Percentiles rank a stretch among this genome's conserved stretches.
Evolutionary conservation across 2,329 filamentous ascomycete species (phyloP).

Genomic region (Verticillium longisporum): DNA sequence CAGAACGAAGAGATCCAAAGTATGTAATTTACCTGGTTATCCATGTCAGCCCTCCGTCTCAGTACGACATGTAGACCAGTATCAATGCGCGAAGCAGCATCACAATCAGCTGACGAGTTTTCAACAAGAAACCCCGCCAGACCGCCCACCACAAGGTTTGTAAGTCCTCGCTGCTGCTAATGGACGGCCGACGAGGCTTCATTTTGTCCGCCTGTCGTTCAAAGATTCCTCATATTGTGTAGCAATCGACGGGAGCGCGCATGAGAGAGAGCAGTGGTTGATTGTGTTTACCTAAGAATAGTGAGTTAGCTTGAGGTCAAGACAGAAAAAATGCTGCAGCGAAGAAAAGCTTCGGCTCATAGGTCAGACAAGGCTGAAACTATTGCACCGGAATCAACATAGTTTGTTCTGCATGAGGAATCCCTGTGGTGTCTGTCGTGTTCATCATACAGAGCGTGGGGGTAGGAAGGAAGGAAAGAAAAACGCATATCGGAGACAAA

Average conservation of each 20-base stretch:
- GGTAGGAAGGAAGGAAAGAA: slow-evolving; percentile 6
- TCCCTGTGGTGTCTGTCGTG: slow-evolving; percentile 47
- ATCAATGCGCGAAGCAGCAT: slow-evolving; percentile 6
- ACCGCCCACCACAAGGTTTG: slow-evolving; percentile 51
- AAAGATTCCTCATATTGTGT: slow-evolving; percentile 53
- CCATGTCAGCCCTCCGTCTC: not conserved
- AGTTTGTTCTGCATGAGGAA: slow-evolving; percentile 61
- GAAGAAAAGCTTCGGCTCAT: slow-evolving; percentile 18
- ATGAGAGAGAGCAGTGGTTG: slow-evolving; percentile 1
- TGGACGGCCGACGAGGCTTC: slow-evolving; percentile 46
- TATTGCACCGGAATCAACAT: slow-evolving; percentile 56
- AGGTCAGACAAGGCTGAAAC: slow-evolving; percentile 66
- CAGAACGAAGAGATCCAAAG: slow-evolving; percentile 3
- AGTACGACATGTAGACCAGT: not conserved
- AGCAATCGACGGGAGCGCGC: slow-evolving; percentile 12
- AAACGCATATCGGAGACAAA: slow-evolving; percentile 22
- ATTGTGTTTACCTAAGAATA: slow-evolving; percentile 32
- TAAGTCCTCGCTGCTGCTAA: slow-evolving; percentile 52
- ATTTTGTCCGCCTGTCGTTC: slow-evolving; percentile 62
- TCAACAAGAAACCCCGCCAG: slow-evolving; percentile 53
- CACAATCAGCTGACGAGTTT: slow-evolving; percentile 58
- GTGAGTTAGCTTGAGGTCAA: slow-evolving; percentile 25
- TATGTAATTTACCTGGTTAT: slow-evolving; percentile 19
- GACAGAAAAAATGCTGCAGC: slow-evolving; percentile 7
- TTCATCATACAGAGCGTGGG: not conserved